Conservation (phyloP, 1,139 yeast genomes). For the Candida anutae region DNA sequence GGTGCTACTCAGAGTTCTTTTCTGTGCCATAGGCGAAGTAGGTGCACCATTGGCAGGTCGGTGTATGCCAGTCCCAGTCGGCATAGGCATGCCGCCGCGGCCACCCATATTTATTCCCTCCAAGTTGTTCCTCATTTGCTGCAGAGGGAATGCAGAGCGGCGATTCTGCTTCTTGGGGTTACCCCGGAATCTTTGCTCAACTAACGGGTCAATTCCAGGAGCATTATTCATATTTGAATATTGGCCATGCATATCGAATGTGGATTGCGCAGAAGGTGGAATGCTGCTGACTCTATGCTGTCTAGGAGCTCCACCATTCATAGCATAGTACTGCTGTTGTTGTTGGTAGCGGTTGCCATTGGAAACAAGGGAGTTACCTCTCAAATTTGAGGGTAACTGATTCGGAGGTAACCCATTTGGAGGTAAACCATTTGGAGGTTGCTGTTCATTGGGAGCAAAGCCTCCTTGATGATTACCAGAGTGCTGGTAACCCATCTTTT, state of each 20-base stretch:
- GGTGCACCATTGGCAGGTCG: slow-evolving; percentile 7
- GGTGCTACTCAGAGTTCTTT: too few species aligned
- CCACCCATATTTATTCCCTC: slow-evolving; percentile 41
- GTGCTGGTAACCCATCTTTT: slow-evolving; percentile 3
- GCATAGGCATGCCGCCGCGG: slow-evolving; percentile 44
- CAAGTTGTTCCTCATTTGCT: slow-evolving; percentile 22
- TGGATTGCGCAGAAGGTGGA: slow-evolving; percentile 6
- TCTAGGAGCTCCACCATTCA: slow-evolving; percentile 5
- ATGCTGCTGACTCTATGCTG: slow-evolving; percentile 10
- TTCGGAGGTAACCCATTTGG: slow-evolving; percentile 25
- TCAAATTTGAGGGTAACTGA: slow-evolving; percentile 20
- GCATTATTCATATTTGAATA: slow-evolving; percentile 12
- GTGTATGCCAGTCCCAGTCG: slow-evolving; percentile 9
- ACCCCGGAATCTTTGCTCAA: slow-evolving; percentile 20
- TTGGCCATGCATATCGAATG: slow-evolving; percentile 9
- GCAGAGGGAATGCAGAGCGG: slow-evolving; percentile 31
- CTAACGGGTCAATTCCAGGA: slow-evolving; percentile 21
- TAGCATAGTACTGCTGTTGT: slow-evolving; percentile 6
- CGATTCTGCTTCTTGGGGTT: slow-evolving; percentile 25
- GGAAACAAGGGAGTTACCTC: slow-evolving; percentile 10
- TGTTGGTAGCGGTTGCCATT: slow-evolving; percentile 10
- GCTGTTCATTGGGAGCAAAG: slow-evolving; percentile 22
- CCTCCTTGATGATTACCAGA: slow-evolving; percentile 10
- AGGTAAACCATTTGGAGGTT: slow-evolving; percentile 33
- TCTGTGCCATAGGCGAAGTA: slow-evolving; percentile 10